These are phyloP conservation scores for Apophysomyces trapeziformis DNA, from an alignment of 371 early-diverging fungal genomes.

Conservation along the genomic window DNA sequence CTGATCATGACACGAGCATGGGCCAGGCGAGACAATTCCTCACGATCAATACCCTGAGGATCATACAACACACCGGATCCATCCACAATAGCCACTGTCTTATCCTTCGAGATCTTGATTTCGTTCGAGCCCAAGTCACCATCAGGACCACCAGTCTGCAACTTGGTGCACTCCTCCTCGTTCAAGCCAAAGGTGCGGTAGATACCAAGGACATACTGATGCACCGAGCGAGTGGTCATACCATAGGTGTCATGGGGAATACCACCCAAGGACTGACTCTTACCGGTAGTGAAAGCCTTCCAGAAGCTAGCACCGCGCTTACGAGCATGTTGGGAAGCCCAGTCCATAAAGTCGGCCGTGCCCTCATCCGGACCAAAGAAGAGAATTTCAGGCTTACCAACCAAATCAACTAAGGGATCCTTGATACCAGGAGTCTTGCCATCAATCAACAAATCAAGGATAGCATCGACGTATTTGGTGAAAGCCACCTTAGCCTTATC, in stretches of 20 bases:
- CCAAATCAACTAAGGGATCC: slow-evolving; percentile 91
- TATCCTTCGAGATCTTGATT: slow-evolving; percentile 97
- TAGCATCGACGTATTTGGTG: slow-evolving; percentile 97
- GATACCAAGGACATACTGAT: slow-evolving; percentile 97
- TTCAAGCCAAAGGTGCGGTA: slow-evolving; percentile 86
- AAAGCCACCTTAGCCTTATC: slow-evolving; percentile 96
- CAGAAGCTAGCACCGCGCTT: slow-evolving; percentile 92
- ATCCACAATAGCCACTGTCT: slow-evolving; percentile 94
- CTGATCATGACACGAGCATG: slow-evolving; percentile 82
- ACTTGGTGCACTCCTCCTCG: slow-evolving; percentile 80
- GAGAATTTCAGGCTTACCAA: slow-evolving; percentile 92
- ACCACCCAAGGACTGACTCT: slow-evolving; percentile 94
- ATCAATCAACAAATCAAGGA: slow-evolving; percentile 90
- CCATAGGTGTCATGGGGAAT: slow-evolving; percentile 98
- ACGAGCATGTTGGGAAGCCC: slow-evolving; percentile 96
- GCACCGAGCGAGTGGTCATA: slow-evolving; percentile 98
- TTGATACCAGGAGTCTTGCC: slow-evolving; percentile 96
- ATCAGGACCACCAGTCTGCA: slow-evolving; percentile 98
- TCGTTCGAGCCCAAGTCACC: slow-evolving; percentile 98
- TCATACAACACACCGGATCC: slow-evolving; percentile 96
- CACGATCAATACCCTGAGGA: slow-evolving; percentile 87
- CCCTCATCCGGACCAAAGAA: slow-evolving; percentile 99
- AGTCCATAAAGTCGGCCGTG: slow-evolving; percentile 98
- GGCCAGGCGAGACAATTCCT: slow-evolving; percentile 85
- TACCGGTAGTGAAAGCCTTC: slow-evolving; percentile 99